Percentiles rank a stretch among this genome's conserved stretches.
phyloP scores from a whole-genome alignment of 495 filamentous ascomycete genomes.

The Aspergillus nanangensis region DNA sequence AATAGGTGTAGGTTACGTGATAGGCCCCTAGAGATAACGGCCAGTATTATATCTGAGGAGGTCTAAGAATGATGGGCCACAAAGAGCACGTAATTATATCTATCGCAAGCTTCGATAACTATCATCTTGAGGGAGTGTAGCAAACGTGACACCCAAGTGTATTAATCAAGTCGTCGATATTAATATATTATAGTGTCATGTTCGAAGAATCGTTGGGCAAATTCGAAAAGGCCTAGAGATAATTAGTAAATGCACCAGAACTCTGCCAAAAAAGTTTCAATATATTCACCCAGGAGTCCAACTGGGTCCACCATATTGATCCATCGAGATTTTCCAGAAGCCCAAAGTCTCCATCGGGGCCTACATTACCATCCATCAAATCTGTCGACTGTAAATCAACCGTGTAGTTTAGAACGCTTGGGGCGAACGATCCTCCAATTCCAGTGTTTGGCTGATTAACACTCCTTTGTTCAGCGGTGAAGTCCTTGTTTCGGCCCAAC shows the following conservation, averaged over 20 bases:
- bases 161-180: no score
- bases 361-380: constrained; percentile 13
- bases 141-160: no score
- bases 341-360: constrained; percentile 18
- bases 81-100: no score
- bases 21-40: no score
- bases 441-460: constrained; percentile 1
- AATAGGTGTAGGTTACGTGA: no score
- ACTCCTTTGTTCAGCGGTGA: constrained; percentile 1
- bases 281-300: constrained; percentile 31
- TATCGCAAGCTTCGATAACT: no score
- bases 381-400: constrained; percentile 14
- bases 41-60: no score
- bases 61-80: no score
- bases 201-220: constrained; percentile 19
- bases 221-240: constrained; percentile 22
- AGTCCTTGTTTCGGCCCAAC: constrained; percentile 1
- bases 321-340: constrained; percentile 29
- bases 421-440: constrained; percentile 8
- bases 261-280: background rate
- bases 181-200: constrained; percentile 11
- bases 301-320: constrained; percentile 31
- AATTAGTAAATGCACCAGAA: background rate
- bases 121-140: no score
- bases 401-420: constrained; percentile 13